These are phyloP conservation scores for Botrytis aclada DNA, from an alignment of 2,329 filamentous ascomycete genomes.

Conservation along the genomic window DNA sequence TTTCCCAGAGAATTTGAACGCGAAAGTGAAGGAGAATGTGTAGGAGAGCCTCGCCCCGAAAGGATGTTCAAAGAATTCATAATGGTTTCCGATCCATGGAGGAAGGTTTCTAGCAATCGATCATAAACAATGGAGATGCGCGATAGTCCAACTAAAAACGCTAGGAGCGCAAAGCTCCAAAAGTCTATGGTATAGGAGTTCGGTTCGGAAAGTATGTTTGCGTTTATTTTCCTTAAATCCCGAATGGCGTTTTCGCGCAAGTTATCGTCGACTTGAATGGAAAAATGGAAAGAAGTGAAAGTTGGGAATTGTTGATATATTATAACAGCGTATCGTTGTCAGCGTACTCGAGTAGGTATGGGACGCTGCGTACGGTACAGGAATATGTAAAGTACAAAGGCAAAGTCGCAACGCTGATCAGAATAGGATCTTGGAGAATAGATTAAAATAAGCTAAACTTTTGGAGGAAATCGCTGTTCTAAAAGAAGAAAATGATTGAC, in stretches of 20 bases:
- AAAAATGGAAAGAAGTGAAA: not conserved
- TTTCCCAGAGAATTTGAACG: constrained; percentile 59
- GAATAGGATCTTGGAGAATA: not conserved
- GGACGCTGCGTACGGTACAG: not conserved
- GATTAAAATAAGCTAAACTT: constrained; percentile 12
- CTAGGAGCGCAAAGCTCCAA: constrained; percentile 17
- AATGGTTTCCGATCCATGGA: constrained; percentile 56
- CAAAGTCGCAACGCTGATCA: not conserved
- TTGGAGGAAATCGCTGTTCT: not conserved
- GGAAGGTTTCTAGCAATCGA: constrained; percentile 22
- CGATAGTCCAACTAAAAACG: constrained; percentile 6
- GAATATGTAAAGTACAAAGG: not conserved
- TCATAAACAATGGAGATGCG: constrained; percentile 14
- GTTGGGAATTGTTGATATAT: constrained; percentile 10
- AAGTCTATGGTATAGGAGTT: constrained; percentile 5
- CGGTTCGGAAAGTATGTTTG: constrained; percentile 9
- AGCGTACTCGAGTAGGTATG: constrained; percentile 3
- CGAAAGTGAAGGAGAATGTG: constrained; percentile 54
- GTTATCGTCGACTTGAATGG: not conserved
- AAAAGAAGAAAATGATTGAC: not conserved
- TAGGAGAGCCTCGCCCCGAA: constrained; percentile 73
- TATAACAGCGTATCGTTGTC: not conserved
- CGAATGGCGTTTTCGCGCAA: not conserved
- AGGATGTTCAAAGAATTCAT: constrained; percentile 98
- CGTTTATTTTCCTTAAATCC: not conserved